A percentile compares a stretch with the other conserved stretches of the same genome.
Conservation (phyloP, 192 early-diverging fungal species). For the Coemansia interrupta region DNA sequence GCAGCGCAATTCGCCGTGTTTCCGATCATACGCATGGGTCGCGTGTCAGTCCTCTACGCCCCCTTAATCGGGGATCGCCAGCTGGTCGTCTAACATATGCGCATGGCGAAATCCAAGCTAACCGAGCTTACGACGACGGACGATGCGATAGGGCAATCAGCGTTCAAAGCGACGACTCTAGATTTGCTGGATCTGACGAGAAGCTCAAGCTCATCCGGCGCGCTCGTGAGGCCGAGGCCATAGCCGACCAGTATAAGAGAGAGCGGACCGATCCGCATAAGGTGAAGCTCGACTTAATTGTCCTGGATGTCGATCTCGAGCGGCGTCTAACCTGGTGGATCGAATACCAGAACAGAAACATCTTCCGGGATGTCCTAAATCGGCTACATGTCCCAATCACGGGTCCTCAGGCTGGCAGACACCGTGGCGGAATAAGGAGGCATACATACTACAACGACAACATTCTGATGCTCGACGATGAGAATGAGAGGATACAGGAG, state of each 20-base stretch:
- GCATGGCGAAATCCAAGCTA: neutral
- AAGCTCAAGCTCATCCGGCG: conserved; percentile 12
- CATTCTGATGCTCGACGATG: no score
- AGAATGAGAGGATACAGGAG: no score
- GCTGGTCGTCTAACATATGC: conserved; percentile 11
- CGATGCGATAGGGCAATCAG: conserved; percentile 13
- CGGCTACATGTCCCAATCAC: no score
- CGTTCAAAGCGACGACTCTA: conserved; percentile 4
- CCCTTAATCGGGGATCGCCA: neutral
- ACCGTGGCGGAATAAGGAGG: no score
- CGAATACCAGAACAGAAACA: neutral
- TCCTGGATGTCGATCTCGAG: conserved; percentile 5
- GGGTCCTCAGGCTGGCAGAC: no score
- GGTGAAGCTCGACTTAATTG: neutral
- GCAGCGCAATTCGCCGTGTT: no score
- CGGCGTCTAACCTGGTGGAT: conserved; percentile 1
- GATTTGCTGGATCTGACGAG: neutral
- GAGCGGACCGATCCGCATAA: conserved; percentile 2
- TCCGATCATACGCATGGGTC: conserved; percentile 14
- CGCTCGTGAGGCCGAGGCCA: conserved; percentile 8
- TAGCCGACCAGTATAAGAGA: conserved; percentile 13
- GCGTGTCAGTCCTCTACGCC: no score
- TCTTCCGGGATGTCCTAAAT: no score
- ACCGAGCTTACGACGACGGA: no score
- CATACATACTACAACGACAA: no score